Percentiles rank a stretch among this genome's conserved stretches.
Conservation (phyloP, 345 rosid species). For the Microthlaspi erraticum region DNA sequence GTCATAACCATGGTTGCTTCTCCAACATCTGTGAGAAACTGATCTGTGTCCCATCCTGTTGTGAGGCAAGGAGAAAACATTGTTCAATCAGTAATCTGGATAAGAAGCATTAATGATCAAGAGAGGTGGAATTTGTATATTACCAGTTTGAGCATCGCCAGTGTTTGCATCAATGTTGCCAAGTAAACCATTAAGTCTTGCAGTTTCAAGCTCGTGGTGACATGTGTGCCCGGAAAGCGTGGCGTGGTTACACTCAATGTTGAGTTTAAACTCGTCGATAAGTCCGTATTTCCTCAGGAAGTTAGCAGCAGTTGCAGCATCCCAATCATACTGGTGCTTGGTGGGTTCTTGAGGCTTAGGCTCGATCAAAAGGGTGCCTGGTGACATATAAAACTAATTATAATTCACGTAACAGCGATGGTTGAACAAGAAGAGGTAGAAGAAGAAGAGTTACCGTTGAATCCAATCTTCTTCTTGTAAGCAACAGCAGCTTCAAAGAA, state of each 20-base stretch:
- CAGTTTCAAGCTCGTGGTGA: constrained; percentile 94
- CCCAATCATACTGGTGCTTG: constrained; percentile 99
- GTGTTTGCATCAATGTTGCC: constrained; percentile 96
- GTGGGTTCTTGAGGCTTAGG: constrained; percentile 99
- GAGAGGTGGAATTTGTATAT: neutral
- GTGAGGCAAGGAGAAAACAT: neutral
- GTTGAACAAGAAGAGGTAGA: neutral
- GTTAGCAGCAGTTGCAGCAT: constrained; percentile 90
- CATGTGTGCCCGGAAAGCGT: constrained; percentile 96
- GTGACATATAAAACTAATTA: neutral
- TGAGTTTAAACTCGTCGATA: constrained; percentile 74
- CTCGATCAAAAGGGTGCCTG: constrained; percentile 87
- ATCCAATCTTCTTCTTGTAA: constrained; percentile 96
- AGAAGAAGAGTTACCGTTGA: constrained; percentile 61
- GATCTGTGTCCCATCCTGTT: constrained; percentile 98
- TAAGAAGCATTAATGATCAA: neutral
- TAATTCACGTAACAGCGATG: neutral
- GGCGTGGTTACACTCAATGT: constrained; percentile 96
- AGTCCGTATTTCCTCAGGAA: constrained; percentile 89
- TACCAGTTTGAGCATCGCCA: constrained; percentile 93
- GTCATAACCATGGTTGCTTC: constrained; percentile 95
- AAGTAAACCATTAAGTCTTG: constrained; percentile 81
- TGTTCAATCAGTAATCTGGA: neutral
- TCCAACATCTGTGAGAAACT: constrained; percentile 78
- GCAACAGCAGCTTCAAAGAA: constrained; percentile 86